Evolutionary conservation across 768 basidiomycete genomes (phyloP).

Genomic region (Megacollybia marginata): DNA sequence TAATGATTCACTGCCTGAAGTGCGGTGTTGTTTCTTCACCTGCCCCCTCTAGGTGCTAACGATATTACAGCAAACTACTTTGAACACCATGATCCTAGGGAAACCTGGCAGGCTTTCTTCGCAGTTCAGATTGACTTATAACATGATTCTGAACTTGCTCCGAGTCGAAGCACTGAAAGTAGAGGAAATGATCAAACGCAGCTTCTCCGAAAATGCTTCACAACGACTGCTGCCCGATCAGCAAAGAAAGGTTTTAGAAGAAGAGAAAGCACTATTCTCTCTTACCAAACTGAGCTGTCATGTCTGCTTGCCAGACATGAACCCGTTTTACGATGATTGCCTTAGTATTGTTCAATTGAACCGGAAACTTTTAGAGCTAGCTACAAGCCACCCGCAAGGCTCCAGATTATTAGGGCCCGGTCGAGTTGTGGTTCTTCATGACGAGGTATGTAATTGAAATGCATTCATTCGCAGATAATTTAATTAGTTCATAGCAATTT

Average conservation of each 20-base stretch:
- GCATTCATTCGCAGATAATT: not conserved
- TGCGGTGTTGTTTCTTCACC: constrained; percentile 22
- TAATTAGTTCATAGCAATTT: constrained; percentile 56
- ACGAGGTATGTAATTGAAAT: constrained; percentile 53
- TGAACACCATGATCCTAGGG: constrained; percentile 92
- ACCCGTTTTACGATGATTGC: constrained; percentile 67
- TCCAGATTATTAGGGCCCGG: constrained; percentile 63
- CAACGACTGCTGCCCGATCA: constrained; percentile 90
- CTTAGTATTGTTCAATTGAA: constrained; percentile 56
- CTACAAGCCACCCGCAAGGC: constrained; percentile 52
- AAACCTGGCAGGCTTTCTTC: constrained; percentile 86
- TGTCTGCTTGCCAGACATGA: constrained; percentile 66
- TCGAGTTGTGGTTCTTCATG: constrained; percentile 75
- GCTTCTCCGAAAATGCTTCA: constrained; percentile 96
- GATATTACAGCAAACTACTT: constrained; percentile 50
- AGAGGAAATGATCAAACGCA: constrained; percentile 99
- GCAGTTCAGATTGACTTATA: constrained; percentile 96
- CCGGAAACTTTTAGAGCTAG: constrained; percentile 53
- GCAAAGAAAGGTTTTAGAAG: constrained; percentile 78
- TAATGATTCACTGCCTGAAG: constrained; percentile 82
- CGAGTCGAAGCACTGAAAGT: constrained; percentile 93
- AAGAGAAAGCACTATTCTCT: constrained; percentile 58
- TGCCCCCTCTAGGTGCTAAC: not conserved
- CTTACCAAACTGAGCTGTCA: constrained; percentile 63
- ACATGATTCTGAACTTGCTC: constrained; percentile 96